Conservation (phyloP, 805 yeast species). For the Peterozyma xylosa region DNA sequence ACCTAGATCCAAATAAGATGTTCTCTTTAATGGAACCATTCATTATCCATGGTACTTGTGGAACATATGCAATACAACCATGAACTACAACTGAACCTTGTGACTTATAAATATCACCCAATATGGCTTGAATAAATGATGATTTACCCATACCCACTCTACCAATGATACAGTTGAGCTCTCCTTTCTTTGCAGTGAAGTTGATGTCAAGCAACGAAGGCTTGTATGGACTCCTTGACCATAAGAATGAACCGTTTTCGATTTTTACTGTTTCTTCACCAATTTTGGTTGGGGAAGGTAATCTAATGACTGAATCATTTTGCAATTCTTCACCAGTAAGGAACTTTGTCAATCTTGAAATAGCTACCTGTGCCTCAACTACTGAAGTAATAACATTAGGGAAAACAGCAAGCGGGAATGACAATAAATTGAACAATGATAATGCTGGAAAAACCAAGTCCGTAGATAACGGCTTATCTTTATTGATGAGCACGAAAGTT, state of each 20-base stretch:
- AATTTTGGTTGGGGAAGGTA: constrained; percentile 33
- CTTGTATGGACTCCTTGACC: constrained; percentile 71
- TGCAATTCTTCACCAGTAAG: constrained; percentile 76
- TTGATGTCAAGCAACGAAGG: constrained; percentile 60
- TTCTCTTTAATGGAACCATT: constrained; percentile 87
- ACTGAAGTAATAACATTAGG: constrained; percentile 85
- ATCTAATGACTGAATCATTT: constrained; percentile 58
- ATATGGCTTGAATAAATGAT: constrained; percentile 66
- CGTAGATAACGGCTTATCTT: constrained; percentile 63
- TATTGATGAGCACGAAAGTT: constrained; percentile 55
- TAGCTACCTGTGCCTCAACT: constrained; percentile 84
- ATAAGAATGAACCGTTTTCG: constrained; percentile 63
- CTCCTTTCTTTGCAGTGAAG: constrained; percentile 63
- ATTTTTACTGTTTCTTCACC: constrained; percentile 68
- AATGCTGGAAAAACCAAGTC: constrained; percentile 91
- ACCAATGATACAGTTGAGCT: constrained; percentile 80
- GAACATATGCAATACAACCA: constrained; percentile 82
- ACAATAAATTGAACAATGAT: constrained; percentile 77
- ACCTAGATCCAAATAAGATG: constrained; percentile 77
- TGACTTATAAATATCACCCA: constrained; percentile 76
- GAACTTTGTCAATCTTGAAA: constrained; percentile 66
- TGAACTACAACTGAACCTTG: constrained; percentile 65
- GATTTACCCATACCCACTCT: constrained; percentile 89
- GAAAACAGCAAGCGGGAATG: constrained; percentile 87
- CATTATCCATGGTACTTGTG: constrained; percentile 94